Evolutionary conservation across 164 flowering plant species (phyloP), one percentile per base, ranked within the genome.

Genomic region (Vitis amurensis): DNA sequence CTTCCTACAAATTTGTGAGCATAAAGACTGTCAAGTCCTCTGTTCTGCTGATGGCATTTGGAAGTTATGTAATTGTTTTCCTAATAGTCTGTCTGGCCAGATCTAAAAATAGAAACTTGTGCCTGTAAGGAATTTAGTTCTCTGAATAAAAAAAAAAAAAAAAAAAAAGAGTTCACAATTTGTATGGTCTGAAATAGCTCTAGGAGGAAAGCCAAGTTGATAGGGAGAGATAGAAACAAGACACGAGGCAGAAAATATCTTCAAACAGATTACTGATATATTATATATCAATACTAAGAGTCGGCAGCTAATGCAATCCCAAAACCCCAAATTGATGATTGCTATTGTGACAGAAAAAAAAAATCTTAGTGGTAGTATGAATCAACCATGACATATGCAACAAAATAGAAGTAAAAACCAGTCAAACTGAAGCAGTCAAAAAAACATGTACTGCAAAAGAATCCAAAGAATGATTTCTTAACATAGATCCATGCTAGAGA

Each of bases 401-500:
- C 44, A 10, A 56, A 56, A 56, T 56, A 56, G 27, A 16, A 56
- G 59, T 16, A 7, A 56, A 23, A 56, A 16, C 9, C 29, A 56
- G 59, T 56, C 59, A 56, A 56, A 56, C 59, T 56, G 11, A 16
- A 11, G 37, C 61, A 11, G 61, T 59, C 37, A 10, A 59, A 59
- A 59, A 59, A 11, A 8, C 23, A 11, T 59, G 11, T 59, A 59
- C 44, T 37, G 44, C 44, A 37, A 37, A 37, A 37, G 44, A 37
- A 37, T 23, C 14, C 27, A 59, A 23, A 13, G 13, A 27, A 11
- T 11, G 29, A 57, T 57, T 16, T n/a, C 27, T 16, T 57, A 57
- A 57, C 2, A 19, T 16, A 55, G 16, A 23, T 2, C 59, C 16
- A 9, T 5, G 59, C 17, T 5, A 16, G 61, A 11, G 10, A 59